Evolutionary conservation across 202 grass and related monocot genomes (phyloP), one percentile per base, ranked within the genome.

Genomic region (Musa balbisiana): DNA sequence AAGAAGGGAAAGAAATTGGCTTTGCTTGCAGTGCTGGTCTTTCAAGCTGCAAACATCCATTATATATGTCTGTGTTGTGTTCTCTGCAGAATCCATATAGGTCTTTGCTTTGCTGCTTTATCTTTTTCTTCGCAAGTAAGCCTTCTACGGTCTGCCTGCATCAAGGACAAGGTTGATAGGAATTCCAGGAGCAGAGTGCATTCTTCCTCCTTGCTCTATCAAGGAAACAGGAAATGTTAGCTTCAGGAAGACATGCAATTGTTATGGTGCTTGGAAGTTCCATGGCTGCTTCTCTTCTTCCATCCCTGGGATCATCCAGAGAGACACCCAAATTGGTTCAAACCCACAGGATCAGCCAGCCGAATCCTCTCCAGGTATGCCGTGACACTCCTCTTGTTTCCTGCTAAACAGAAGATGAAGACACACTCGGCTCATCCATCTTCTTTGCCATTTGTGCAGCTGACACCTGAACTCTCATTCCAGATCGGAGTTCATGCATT

Each of bases 401-500:
- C 33, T 0, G 33, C 33, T 6, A 43, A 43, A 43, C 33, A 43
- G 33, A 43, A 43, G 5, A 43, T 6, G 33, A 43, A 43, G 33
- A 43, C 33, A 43, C 33, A 8, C 33, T 43, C 33, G 33, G 33
- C 33, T 43, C 0, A 43, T 6, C 33, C 33, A 43, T 43, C 33
- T 43, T 43, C 33, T 43, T 43, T 6, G 5, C 13, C 58, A 19
- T 56, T 58, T 12, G 21, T 69, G 75, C 86, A 91, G 95, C 80
- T 86, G 66, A 99, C 83, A 10, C 89, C 87, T 19, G 81, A 89
- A 75, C 85, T 88, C 11, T 95, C 83, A 74, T 23, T 73, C 58
- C 96, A 99, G 78, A 85, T 99, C 70, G 95, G 82, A 75, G 62
- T 95, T 49, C 96, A 99, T 50, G 87, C 91, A 9, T 88, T 99